Conservation (phyloP, 2,329 filamentous ascomycete species). For the Cladobotryum protrusum region DNA sequence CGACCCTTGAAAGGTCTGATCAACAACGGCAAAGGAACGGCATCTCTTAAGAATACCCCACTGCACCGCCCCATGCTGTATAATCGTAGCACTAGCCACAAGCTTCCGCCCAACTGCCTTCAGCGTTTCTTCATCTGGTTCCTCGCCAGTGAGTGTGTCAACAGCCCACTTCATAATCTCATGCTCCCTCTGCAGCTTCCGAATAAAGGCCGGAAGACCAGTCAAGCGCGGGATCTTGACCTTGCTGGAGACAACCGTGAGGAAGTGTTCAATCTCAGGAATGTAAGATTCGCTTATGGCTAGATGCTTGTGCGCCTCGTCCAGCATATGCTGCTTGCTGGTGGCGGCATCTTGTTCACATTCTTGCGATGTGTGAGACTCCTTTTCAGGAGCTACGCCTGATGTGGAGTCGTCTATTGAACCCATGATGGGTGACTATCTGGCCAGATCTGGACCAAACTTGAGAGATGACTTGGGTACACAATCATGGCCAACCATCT, state of each 20-base stretch:
- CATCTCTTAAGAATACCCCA: constrained; percentile 30
- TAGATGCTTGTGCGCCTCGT: constrained; percentile 9
- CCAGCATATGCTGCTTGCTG: constrained; percentile 9
- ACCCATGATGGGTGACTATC: not conserved
- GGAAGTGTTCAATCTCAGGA: constrained; percentile 16
- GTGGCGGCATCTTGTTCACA: not conserved
- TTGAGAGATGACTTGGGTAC: too few species aligned
- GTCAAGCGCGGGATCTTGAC: constrained; percentile 12
- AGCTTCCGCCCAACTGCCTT: constrained; percentile 15
- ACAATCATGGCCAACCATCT: too few species aligned
- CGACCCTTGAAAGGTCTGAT: constrained; percentile 29
- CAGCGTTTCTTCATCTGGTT: constrained; percentile 10
- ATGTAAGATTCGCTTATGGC: constrained; percentile 9
- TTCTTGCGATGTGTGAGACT: not conserved
- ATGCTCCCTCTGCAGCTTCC: constrained; percentile 16
- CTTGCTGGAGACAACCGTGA: constrained; percentile 8
- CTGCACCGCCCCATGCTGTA: constrained; percentile 18
- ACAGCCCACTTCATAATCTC: constrained; percentile 11
- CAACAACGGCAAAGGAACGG: constrained; percentile 24
- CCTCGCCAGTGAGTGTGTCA: constrained; percentile 5
- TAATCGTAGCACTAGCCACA: constrained; percentile 19
- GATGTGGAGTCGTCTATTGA: not conserved
- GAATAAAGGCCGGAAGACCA: constrained; percentile 19
- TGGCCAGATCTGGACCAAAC: too few species aligned
- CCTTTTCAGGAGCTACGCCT: not conserved